Percentiles rank a stretch among this genome's conserved stretches.
Evolutionary conservation across 768 basidiomycete genomes (phyloP).

Genomic region (Suillus weaverae): DNA sequence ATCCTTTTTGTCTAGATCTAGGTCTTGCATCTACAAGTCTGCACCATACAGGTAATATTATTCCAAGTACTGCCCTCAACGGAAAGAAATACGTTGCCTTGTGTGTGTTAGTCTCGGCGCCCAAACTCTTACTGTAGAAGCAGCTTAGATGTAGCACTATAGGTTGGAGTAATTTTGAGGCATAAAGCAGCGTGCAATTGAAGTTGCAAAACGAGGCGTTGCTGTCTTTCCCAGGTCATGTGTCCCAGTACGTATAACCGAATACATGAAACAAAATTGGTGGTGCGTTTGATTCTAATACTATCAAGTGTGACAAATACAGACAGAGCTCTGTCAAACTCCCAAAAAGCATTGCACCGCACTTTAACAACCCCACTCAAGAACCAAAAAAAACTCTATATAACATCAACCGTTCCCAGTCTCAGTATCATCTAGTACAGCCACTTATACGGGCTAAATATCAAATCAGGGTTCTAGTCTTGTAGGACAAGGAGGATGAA

Average conservation of each 20-base stretch:
- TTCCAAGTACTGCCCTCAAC: neutral
- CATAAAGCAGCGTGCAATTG: neutral
- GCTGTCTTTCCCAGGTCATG: neutral
- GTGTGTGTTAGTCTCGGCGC: neutral
- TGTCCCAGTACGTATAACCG: neutral
- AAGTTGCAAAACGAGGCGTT: neutral
- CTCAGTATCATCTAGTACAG: neutral
- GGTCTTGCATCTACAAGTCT: neutral
- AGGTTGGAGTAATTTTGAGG: neutral
- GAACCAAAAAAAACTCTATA: neutral
- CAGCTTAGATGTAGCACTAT: neutral
- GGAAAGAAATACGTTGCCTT: neutral
- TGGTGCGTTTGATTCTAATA: neutral
- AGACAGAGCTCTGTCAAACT: neutral
- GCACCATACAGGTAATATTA: neutral
- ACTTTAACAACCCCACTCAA: neutral
- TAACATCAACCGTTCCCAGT: neutral
- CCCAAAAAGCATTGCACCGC: neutral
- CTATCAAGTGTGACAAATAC: too few relatives aligned
- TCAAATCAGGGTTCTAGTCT: neutral
- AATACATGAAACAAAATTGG: neutral
- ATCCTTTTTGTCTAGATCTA: neutral
- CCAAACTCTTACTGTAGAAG: neutral
- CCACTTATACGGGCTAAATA: neutral
- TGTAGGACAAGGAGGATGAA: neutral